Conservation (phyloP, 2,329 filamentous ascomycete genomes). For the Exophiala alcalophila region DNA sequence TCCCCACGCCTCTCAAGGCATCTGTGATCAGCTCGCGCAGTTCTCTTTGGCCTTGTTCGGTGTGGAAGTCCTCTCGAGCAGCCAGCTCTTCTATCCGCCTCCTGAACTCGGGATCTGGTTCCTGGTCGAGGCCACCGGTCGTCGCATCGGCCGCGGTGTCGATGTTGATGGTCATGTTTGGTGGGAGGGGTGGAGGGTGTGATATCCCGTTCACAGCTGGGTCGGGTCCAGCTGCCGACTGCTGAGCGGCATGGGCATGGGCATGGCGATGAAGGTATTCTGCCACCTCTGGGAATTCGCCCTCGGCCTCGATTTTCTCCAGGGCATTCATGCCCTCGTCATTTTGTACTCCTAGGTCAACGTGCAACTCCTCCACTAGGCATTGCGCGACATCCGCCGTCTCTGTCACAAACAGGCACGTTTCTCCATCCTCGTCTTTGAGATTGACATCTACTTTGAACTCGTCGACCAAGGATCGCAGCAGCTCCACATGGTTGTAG, state of each 20-base stretch:
- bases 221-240: conserved; percentile 34
- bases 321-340: conserved; percentile 74
- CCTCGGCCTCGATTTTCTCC: conserved; percentile 76
- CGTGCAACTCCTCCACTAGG: conserved; percentile 77
- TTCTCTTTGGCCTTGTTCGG: conserved; percentile 73
- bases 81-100: conserved; percentile 86
- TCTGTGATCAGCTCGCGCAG: conserved; percentile 77
- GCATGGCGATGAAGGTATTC: conserved; percentile 60
- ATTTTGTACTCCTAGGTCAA: conserved; percentile 64
- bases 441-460: conserved; percentile 77
- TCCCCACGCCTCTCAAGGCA: conserved; percentile 65
- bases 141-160: conserved; percentile 62
- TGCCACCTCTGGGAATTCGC: conserved; percentile 71
- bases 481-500: conserved; percentile 80
- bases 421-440: conserved; percentile 87
- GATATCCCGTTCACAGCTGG: conserved; percentile 36
- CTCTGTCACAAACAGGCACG: conserved; percentile 90
- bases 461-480: conserved; percentile 70
- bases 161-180: conserved; percentile 73
- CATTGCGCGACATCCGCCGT: conserved; percentile 72
- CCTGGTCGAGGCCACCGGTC: conserved; percentile 46
- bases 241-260: conserved; percentile 37
- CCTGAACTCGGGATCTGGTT: conserved; percentile 72
- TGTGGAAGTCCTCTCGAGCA: conserved; percentile 76
- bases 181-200: conserved; percentile 63